These are phyloP conservation scores for Pseudogymnoascus sp. DNA, from an alignment of 2,329 filamentous ascomycete species.

Conservation along the genomic window DNA sequence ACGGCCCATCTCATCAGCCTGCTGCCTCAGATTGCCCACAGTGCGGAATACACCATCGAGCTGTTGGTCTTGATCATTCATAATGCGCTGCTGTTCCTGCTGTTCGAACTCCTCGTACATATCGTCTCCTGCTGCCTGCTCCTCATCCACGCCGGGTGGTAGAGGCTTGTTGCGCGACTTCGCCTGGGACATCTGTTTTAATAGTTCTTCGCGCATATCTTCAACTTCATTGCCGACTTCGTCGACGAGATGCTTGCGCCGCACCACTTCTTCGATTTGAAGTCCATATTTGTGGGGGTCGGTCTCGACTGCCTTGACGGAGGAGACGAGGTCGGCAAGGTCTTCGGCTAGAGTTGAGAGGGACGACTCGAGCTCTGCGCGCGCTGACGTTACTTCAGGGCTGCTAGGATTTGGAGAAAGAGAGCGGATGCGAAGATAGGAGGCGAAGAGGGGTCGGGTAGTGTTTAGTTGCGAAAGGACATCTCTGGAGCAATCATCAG, in stretches of 20 bases:
- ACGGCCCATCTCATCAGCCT: conserved; percentile 92
- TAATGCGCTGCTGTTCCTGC: conserved; percentile 81
- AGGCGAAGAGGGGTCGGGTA: conserved; percentile 81
- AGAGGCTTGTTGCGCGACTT: conserved; percentile 48
- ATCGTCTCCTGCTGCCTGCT: conserved; percentile 29
- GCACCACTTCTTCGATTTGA: conserved; percentile 70
- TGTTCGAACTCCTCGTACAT: conserved; percentile 78
- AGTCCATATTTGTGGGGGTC: conserved; percentile 84
- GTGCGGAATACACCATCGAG: conserved; percentile 89
- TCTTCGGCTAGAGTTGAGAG: conserved; percentile 70
- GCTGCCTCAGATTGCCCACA: conserved; percentile 79
- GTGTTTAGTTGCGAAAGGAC: conserved; percentile 75
- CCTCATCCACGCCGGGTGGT: conserved; percentile 38
- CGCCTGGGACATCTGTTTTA: conserved; percentile 44
- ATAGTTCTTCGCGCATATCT: conserved; percentile 78
- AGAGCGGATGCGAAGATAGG: conserved; percentile 91
- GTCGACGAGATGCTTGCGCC: conserved; percentile 73
- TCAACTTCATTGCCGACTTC: conserved; percentile 86
- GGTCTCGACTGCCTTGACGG: conserved; percentile 78
- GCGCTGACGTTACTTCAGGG: conserved; percentile 77
- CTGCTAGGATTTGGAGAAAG: conserved; percentile 64
- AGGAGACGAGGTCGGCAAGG: conserved; percentile 78
- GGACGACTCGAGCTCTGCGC: conserved; percentile 57
- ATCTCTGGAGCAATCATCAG: conserved; percentile 51
- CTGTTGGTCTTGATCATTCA: conserved; percentile 90